Evolutionary conservation across 192 early-diverging fungal genomes (phyloP), one percentile per base, ranked within the genome.

Genomic region (Lobosporangium transversale): DNA sequence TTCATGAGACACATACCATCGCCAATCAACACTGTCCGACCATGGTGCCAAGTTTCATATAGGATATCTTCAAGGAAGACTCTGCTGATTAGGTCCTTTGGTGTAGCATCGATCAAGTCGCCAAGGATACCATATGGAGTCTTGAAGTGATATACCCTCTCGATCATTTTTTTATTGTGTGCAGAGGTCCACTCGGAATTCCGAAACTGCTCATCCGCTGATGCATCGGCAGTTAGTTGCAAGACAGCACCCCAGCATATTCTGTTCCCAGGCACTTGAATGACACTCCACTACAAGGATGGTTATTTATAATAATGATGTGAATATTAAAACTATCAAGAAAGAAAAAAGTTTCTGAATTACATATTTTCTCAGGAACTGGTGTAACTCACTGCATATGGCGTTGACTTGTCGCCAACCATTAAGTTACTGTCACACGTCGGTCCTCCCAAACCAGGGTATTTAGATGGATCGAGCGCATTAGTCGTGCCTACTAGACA

Each of bases 21-120:
- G 21, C 62, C 62, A 3, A 64, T 64, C 4, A 64, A 29, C 9
- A 53, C 51, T 6, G 62, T 64, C 2, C 62, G 35, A 8, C 32
- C 36, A 45, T 64, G 62, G 40, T 27, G 18, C 62, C 62, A 64
- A 18, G 62, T 64, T 21, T 64, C 62, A 31, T 40, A 64, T 4
- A 64, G 17, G 44, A 24, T 58, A 4, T 66, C 64, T n/a, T 66
- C 64, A 12, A 66, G 32, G 24, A 30, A 49, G 3, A 66, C 64
- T 21, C 30, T 56, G 3, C 42, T 48, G 1, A 66, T 50, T 15
- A 18, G 30, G 30, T 56, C 54, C 11, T 18, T 36, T 1, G 64
- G 64, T 0, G 64, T 66, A 2, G 32, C 44, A 9, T 66, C 54
- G n/a, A 66, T 26, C 8, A 66, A 17, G 26, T 53, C 27, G 7